Evolutionary conservation across 2,329 filamentous ascomycete species (phyloP).

Genomic region (Fusarium miscanthi): DNA sequence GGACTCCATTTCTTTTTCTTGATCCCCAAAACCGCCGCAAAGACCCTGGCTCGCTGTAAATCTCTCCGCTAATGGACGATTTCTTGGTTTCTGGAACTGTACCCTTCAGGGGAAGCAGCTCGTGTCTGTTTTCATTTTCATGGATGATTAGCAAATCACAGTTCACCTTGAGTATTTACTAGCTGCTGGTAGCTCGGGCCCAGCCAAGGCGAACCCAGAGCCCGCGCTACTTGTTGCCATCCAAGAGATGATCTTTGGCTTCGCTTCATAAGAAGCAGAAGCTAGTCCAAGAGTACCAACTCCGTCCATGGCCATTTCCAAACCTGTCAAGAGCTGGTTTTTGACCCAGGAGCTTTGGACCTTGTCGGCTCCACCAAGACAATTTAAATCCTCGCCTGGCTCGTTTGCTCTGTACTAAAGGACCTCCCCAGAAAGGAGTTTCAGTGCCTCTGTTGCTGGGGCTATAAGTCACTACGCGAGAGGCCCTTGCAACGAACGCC

Average conservation of each 20-base stretch:
- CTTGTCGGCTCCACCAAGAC: constrained; percentile 29
- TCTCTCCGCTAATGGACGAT: background rate
- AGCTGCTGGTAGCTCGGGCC: constrained; percentile 35
- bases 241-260: constrained; percentile 29
- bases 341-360: constrained; percentile 20
- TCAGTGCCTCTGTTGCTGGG: background rate
- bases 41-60: background rate
- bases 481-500: constrained; percentile 9
- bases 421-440: constrained; percentile 5
- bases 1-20: background rate
- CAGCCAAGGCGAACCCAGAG: constrained; percentile 33
- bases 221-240: constrained; percentile 20
- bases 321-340: constrained; percentile 35
- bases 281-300: constrained; percentile 19
- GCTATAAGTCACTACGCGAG: background rate
- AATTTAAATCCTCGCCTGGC: constrained; percentile 24
- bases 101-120: constrained; percentile 18
- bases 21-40: background rate
- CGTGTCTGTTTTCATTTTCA: constrained; percentile 5
- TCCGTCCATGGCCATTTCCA: constrained; percentile 11
- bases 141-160: constrained; percentile 28
- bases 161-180: constrained; percentile 19
- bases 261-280: constrained; percentile 12
- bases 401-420: constrained; percentile 11
- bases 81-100: background rate